A percentile compares a stretch with the other conserved stretches of the same genome.
Evolutionary conservation across 2,329 filamentous ascomycete species (phyloP).

Genomic region (Triangularia verruculosa): DNA sequence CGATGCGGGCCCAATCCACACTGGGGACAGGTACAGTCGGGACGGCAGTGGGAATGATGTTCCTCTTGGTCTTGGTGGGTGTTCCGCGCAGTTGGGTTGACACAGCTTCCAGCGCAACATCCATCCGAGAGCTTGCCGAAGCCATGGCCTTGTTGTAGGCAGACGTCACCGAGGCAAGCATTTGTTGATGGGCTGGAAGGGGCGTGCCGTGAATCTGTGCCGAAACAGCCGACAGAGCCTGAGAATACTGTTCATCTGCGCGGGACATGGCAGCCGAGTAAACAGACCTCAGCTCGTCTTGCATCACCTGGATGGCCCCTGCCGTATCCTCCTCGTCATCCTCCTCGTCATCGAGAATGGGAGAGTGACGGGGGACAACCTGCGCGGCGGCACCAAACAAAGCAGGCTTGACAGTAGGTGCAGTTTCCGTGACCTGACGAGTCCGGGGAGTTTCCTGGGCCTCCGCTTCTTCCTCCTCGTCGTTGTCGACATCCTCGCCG

Average conservation of each 20-base stretch:
- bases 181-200: constrained; percentile 65
- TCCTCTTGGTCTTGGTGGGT: constrained; percentile 39
- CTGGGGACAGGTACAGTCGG: constrained; percentile 30
- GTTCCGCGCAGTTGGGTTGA: constrained; percentile 49
- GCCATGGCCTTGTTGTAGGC: constrained; percentile 65
- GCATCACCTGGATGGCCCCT: constrained; percentile 34
- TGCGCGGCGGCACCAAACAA: constrained; percentile 52
- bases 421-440: constrained; percentile 26
- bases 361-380: constrained; percentile 45
- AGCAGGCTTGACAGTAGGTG: constrained; percentile 42
- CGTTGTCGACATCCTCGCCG: constrained; percentile 25
- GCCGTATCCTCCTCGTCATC: constrained; percentile 40
- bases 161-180: constrained; percentile 65
- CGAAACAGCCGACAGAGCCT: constrained; percentile 65
- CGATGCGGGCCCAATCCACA: constrained; percentile 48
- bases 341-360: constrained; percentile 50
- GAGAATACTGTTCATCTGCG: constrained; percentile 66
- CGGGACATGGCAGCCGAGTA: constrained; percentile 64
- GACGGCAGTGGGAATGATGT: constrained; percentile 23
- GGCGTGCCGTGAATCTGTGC: constrained; percentile 66
- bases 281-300: constrained; percentile 36
- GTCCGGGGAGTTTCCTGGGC: constrained; percentile 15
- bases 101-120: constrained; percentile 53
- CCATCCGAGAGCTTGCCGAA: constrained; percentile 58
- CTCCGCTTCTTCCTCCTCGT: constrained; percentile 19